These are phyloP conservation scores for Phytophthora constricta DNA, from an alignment of 352 stramenopile species.

Conservation along the genomic window DNA sequence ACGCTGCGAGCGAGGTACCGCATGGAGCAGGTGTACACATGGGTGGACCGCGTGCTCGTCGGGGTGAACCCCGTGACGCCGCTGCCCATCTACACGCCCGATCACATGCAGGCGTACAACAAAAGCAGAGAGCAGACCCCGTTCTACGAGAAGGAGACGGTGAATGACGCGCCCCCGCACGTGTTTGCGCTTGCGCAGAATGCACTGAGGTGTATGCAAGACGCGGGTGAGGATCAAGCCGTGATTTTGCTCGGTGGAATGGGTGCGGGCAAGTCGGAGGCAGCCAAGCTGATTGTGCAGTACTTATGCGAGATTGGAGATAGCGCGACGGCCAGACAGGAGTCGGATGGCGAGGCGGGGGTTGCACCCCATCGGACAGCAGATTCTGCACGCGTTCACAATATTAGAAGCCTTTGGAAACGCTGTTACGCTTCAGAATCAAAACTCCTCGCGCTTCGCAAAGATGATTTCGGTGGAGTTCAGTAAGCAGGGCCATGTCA, in stretches of 20 bases:
- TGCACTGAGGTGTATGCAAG: conserved; percentile 78
- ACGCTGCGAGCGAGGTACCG: conserved; percentile 76
- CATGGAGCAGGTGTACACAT: conserved; percentile 87
- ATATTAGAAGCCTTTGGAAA: conserved; percentile 87
- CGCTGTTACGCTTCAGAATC: conserved; percentile 59
- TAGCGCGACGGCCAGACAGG: conserved; percentile 44
- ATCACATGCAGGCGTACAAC: conserved; percentile 84
- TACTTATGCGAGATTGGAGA: conserved; percentile 85
- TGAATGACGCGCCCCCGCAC: conserved; percentile 74
- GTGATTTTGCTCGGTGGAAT: conserved; percentile 79
- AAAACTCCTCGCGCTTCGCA: conserved; percentile 77
- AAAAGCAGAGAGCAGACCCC: conserved; percentile 63
- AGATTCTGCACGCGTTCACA: conserved; percentile 81
- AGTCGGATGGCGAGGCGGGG: conserved; percentile 51
- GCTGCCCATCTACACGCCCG: conserved; percentile 83
- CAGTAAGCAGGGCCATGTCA: conserved; percentile 76
- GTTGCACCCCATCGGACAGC: conserved; percentile 79
- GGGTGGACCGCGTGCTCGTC: conserved; percentile 78
- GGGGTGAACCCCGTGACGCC: conserved; percentile 74
- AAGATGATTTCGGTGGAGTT: conserved; percentile 90
- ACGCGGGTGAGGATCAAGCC: conserved; percentile 78
- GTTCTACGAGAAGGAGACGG: conserved; percentile 57
- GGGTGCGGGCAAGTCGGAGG: conserved; percentile 80
- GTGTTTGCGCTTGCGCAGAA: conserved; percentile 84
- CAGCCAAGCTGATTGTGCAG: conserved; percentile 83